A percentile compares a stretch with the other conserved stretches of the same genome.
Evolutionary conservation across 1,284 basidiomycete species (phyloP).

Genomic region (Cystobasidium sp.): DNA sequence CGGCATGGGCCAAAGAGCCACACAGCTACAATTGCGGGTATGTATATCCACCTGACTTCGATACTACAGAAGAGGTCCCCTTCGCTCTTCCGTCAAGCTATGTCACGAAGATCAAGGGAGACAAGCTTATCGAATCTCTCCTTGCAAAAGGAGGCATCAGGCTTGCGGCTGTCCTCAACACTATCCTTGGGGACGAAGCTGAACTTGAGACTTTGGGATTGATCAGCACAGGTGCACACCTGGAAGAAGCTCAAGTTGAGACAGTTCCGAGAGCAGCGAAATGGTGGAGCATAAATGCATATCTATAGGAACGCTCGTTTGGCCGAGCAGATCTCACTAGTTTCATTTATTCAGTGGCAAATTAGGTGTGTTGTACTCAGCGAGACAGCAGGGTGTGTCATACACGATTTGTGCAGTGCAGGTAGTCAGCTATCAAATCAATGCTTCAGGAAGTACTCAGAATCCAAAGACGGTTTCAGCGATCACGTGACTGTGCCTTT

Average conservation of each 20-base stretch:
- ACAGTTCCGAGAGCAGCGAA: no score
- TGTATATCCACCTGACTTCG: conserved; percentile 52
- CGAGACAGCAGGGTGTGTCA: no score
- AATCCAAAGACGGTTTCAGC: no score
- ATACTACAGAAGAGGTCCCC: conserved; percentile 42
- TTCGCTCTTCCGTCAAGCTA: conserved; percentile 52
- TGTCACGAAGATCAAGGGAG: conserved; percentile 44
- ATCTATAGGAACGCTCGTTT: no score
- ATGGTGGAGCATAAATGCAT: no score
- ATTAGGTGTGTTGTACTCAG: no score
- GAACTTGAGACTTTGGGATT: conserved; percentile 26
- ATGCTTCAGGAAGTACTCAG: no score
- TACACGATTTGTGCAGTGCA: no score
- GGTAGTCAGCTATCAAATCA: no score
- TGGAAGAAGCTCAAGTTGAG: neutral
- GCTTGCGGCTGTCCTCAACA: conserved; percentile 56
- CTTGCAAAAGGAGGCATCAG: conserved; percentile 56
- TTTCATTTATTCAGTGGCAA: no score
- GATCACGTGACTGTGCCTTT: neutral
- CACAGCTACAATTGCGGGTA: conserved; percentile 49
- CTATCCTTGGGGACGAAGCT: conserved; percentile 45
- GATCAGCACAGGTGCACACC: conserved; percentile 4
- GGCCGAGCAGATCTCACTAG: no score
- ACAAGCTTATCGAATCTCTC: conserved; percentile 55
- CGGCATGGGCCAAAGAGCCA: conserved; percentile 53